Evolutionary conservation across 331 rosid genomes (phyloP).

Genomic region (Erythrophleum ivorense): DNA sequence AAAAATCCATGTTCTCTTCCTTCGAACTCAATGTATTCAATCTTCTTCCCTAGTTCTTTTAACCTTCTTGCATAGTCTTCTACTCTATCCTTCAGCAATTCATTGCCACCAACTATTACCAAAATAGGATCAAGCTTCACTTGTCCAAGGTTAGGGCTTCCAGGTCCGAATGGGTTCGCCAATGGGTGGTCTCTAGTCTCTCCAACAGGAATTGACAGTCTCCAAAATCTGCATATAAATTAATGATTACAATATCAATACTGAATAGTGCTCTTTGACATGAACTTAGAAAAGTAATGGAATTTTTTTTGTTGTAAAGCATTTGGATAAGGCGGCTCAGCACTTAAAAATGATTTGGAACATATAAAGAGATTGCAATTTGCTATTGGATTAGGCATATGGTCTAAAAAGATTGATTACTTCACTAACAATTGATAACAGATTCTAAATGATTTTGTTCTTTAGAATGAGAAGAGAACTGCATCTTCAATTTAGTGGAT

Average conservation of each 20-base stretch:
- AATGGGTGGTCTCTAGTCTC: conserved; percentile 83
- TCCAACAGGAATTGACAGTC: conserved; percentile 74
- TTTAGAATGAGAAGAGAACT: neutral
- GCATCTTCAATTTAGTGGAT: neutral
- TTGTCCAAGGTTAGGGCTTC: conserved; percentile 52
- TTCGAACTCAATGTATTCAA: conserved; percentile 71
- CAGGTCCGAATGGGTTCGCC: conserved; percentile 78
- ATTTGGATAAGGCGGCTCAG: conserved; percentile 1
- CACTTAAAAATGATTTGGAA: neutral
- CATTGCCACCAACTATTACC: conserved; percentile 73
- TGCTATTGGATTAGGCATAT: neutral
- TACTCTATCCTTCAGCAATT: conserved; percentile 82
- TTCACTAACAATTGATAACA: neutral
- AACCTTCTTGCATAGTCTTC: conserved; percentile 58
- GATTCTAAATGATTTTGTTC: neutral
- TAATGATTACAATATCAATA: neutral
- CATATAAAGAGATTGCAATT: neutral
- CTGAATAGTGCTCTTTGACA: neutral
- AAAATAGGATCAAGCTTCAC: conserved; percentile 66
- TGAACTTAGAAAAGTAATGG: neutral
- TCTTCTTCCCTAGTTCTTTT: conserved; percentile 57
- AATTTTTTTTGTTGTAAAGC: neutral
- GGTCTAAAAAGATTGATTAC: neutral
- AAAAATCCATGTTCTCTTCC: conserved; percentile 83
- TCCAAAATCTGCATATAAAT: conserved; percentile 73